Base-by-base conservation (phyloP, 139 green algal genomes). In the Chlorella sorokiniana region DNA sequence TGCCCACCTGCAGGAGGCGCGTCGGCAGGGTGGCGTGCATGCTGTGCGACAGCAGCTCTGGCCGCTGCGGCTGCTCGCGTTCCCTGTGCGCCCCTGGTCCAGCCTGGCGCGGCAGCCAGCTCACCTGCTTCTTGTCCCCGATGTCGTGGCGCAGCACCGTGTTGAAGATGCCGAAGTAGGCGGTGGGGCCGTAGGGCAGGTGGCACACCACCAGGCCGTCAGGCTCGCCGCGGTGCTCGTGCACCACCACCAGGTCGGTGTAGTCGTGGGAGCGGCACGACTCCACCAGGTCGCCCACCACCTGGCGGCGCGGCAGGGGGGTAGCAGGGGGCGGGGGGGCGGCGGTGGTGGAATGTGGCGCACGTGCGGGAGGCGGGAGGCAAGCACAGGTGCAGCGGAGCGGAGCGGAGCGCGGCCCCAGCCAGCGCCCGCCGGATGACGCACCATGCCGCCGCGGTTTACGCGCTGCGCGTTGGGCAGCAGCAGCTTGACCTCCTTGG, bases 161-260 rank as follows among this genome's bases (percentile, higher is more conserved):
- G 88, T 98, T 98, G 87, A 89, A 92, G 0, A 99, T 56, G 38
- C 97, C 97, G 89, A 99, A 99, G 89, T 98, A 99, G 25, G 97
- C 96, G 1, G 96, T 99, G 61, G 97, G 97, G 44, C 97, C 97
- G 75, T 96, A 98, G 25, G 97, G 97, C 70, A 99, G 85, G 89
- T 99, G 97, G 86, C 92, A 98, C 11, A 99, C 88, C 31, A 99
- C 92, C 85, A 99, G 83, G 48, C 97, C 97, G 85, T 99, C 97
- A 67, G 97, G 97, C 89, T 99, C 94, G 4, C 96, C 96, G 1
- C 97, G 81, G 86, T 99, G 97, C 84, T 99, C 97, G 86, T 99
- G 97, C 64, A 99, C 89, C 69, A 99, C 86, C 8, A 99, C 88
- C 0, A 99, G 89, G 89, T 99, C 97, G 0, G 95, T 98, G 87